These are phyloP conservation scores for Mycena crocata DNA, from an alignment of 768 basidiomycete genomes.

Conservation along the genomic window DNA sequence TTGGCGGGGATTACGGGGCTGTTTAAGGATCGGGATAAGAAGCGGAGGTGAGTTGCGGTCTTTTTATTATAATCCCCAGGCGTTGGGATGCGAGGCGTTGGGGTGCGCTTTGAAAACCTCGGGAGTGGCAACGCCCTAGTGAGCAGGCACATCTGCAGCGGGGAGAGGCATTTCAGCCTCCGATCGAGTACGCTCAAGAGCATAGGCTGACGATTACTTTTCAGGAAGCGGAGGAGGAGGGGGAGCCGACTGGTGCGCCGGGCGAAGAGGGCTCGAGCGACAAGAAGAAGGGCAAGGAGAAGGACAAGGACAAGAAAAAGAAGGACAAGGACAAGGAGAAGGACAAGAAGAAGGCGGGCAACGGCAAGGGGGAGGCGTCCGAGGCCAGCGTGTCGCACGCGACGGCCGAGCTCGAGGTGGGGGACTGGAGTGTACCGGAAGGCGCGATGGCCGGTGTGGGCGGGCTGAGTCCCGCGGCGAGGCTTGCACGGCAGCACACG, in stretches of 20 bases:
- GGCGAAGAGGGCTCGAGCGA: slow-evolving; percentile 71
- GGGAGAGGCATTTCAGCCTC: too few relatives aligned
- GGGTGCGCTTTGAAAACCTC: too few relatives aligned
- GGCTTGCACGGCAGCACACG: slow-evolving; percentile 91
- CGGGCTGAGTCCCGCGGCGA: slow-evolving; percentile 90
- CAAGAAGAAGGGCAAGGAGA: slow-evolving; percentile 84
- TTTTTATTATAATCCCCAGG: too few relatives aligned
- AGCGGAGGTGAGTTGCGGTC: too few relatives aligned
- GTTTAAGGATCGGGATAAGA: slow-evolving; percentile 88
- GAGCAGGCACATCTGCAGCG: too few relatives aligned
- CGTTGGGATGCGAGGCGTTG: too few relatives aligned
- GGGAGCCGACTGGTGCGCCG: slow-evolving; percentile 50
- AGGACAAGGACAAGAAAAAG: slow-evolving; percentile 65
- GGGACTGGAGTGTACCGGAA: slow-evolving; percentile 70
- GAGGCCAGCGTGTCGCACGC: slow-evolving; percentile 83
- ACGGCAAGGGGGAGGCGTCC: slow-evolving; percentile 72
- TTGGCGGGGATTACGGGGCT: slow-evolving; percentile 91
- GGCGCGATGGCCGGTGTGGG: slow-evolving; percentile 60
- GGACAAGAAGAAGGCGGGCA: slow-evolving; percentile 60
- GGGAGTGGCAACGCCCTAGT: too few relatives aligned
- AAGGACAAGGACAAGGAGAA: slow-evolving; percentile 54
- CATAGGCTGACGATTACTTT: too few relatives aligned
- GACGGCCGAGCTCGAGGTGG: slow-evolving; percentile 85
- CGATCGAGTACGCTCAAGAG: too few relatives aligned
- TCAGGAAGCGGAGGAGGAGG: slow-evolving; percentile 59